A percentile compares a stretch with the other conserved stretches of the same genome.
Conservation (phyloP, 805 yeast genomes). For the Wickerhamiella vanderwaltii region DNA sequence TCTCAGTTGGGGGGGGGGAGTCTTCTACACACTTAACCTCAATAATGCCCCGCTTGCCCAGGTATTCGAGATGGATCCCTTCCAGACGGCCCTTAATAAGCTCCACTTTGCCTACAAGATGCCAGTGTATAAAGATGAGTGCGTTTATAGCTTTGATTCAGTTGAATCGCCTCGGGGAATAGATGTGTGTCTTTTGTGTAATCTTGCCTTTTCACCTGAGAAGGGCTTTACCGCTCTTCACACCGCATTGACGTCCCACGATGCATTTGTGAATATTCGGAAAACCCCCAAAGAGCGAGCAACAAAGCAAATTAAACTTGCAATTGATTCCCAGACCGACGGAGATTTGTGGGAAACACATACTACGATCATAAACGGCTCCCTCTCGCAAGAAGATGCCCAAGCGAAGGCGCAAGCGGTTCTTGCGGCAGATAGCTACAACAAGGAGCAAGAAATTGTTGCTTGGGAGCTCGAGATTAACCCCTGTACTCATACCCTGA, state of each 20-base stretch:
- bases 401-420: slow-evolving; percentile 26
- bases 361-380: slow-evolving; percentile 33
- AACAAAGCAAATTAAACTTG: slow-evolving; percentile 47
- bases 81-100: too few relatives aligned
- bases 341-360: slow-evolving; percentile 45
- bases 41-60: too few relatives aligned
- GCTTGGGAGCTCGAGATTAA: slow-evolving; percentile 86
- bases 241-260: slow-evolving; percentile 39
- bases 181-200: slow-evolving; percentile 65
- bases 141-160: slow-evolving; percentile 74
- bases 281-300: slow-evolving; percentile 33
- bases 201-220: slow-evolving; percentile 40
- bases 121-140: slow-evolving; percentile 72
- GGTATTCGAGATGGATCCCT: too few relatives aligned
- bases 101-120: too few relatives aligned
- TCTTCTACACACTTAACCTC: too few relatives aligned
- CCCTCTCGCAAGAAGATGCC: slow-evolving; percentile 24
- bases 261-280: slow-evolving; percentile 44
- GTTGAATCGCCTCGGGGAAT: slow-evolving; percentile 45
- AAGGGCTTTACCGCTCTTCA: slow-evolving; percentile 52
- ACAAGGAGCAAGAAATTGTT: slow-evolving; percentile 54
- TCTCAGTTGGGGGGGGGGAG: too few relatives aligned
- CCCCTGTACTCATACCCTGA: slow-evolving; percentile 65
- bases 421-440: slow-evolving; percentile 45
- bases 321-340: slow-evolving; percentile 50